A percentile compares a stretch with the other conserved stretches of the same genome.
Conservation (phyloP, 1,284 basidiomycete genomes). For the Singerocomus rubriflavus region DNA sequence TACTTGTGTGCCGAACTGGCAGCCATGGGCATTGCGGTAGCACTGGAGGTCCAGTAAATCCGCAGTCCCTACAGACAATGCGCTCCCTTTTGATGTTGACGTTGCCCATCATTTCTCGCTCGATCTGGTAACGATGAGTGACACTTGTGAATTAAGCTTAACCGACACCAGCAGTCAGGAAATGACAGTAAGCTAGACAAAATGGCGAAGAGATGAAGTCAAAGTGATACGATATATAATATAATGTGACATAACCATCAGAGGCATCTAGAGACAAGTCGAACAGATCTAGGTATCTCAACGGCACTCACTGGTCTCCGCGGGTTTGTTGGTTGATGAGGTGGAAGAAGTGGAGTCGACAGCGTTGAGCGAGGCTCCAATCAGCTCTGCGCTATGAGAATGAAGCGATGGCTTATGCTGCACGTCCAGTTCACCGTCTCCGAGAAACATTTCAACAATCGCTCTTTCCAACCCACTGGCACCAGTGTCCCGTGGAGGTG, state of each 20-base stretch:
- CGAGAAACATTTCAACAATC: slow-evolving; percentile 52
- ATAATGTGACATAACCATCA: neutral
- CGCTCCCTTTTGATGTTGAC: neutral
- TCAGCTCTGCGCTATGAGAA: slow-evolving; percentile 1
- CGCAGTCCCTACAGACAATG: neutral
- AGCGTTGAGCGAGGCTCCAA: slow-evolving; percentile 1
- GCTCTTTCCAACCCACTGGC: slow-evolving; percentile 32
- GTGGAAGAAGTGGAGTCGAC: neutral
- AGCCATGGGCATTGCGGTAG: slow-evolving; percentile 84
- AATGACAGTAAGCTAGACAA: slow-evolving; percentile 8
- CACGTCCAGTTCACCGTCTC: slow-evolving; percentile 27
- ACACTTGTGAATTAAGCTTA: slow-evolving; percentile 13
- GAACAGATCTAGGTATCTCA: slow-evolving; percentile 15
- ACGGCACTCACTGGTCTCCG: slow-evolving; percentile 6
- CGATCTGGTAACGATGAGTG: neutral
- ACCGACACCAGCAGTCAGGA: slow-evolving; percentile 8
- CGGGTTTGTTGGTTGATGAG: neutral
- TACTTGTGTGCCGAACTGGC: slow-evolving; percentile 85
- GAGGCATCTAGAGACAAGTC: slow-evolving; percentile 6
- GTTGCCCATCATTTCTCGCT: neutral
- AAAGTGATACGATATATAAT: slow-evolving; percentile 14
- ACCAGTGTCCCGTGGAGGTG: slow-evolving; percentile 12
- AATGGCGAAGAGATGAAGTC: slow-evolving; percentile 18
- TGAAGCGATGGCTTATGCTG: neutral
- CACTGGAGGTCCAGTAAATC: slow-evolving; percentile 56